Base-by-base conservation (phyloP, 768 basidiomycete species). In the Lactarius hatsudake region DNA sequence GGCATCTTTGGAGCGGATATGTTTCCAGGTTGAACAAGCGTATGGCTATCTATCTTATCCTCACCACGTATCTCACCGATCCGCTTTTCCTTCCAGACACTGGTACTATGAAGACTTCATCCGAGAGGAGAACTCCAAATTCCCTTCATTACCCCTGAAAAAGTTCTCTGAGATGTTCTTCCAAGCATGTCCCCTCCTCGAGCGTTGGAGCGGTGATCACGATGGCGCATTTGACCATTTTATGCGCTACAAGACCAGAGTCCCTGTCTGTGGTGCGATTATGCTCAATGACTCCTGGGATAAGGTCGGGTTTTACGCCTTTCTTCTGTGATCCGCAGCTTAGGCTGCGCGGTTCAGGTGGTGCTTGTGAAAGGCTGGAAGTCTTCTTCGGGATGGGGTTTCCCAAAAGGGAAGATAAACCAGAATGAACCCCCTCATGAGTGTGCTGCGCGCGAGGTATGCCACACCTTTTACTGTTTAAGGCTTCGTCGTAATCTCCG, bases 21-120 rank as follows among this genome's bases (percentile, higher is more conserved):
- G 94, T 79, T 99, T 98, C 79, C 96, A 98, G 79, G 93, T 98
- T 68, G 97, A 99, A 78, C 96, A 98, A 84, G 97, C 96, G 94
- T 98, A 76, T 73, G 94, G 83, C 42, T 48, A 38, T 69, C 57
- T 66, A 42, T 59, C 55, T 62, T 69, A 26, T 23, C 26, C 30
- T 26, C 45, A 59, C 58, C 68, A 23, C 53, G 40, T 65, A 66
- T 62, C 43, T 54, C 67, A 43, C 66, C 59, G 67, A 59, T 64
- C 65, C 68, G 57, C 71, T 71, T 23, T 70, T 67, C 59, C 59
- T 28, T 54, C 10, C 74, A 97, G 96, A n/a, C 96, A 98, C 76
- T 99, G 96, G 96, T 99, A 93, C 77, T 99, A 99, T 73, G 97
- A 98, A 81, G 97, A 99, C 77, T 98, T 97, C 73, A 88, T 98